Conservation (phyloP, 768 basidiomycete species). For the Gymnopilus junonius region DNA sequence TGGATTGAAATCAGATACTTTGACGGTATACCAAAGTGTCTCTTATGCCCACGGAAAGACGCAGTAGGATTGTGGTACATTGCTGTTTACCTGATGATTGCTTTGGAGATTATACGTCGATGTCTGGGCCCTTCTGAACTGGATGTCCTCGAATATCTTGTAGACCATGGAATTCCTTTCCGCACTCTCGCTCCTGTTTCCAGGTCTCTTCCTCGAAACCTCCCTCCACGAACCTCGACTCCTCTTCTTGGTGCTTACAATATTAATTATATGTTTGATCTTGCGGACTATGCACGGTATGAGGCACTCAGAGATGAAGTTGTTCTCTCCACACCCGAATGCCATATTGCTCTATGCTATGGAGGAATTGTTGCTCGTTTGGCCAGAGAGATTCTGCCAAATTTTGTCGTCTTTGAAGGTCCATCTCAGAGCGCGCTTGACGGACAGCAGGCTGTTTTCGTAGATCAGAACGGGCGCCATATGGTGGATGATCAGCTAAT, state of each 20-base stretch:
- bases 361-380: constrained; percentile 15
- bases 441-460: background rate
- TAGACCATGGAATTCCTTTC: constrained; percentile 12
- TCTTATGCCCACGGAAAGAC: background rate
- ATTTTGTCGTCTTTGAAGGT: constrained; percentile 1
- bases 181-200: background rate
- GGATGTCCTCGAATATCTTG: constrained; percentile 8
- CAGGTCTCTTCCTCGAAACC: background rate
- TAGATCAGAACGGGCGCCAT: background rate
- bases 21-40: background rate
- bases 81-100: constrained; percentile 8
- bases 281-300: too few species aligned
- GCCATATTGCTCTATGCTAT: constrained; percentile 8
- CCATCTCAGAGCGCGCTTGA: constrained; percentile 9
- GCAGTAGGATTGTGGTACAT: background rate
- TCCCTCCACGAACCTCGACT: background rate
- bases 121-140: constrained; percentile 4
- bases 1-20: constrained; percentile 1
- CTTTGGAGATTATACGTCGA: constrained; percentile 10
- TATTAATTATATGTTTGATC: too few species aligned
- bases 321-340: background rate
- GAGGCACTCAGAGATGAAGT: too few species aligned
- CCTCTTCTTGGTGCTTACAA: constrained; percentile 1
- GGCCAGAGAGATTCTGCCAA: constrained; percentile 2
- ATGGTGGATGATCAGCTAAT: constrained; percentile 20